A percentile compares a stretch with the other conserved stretches of the same genome.
Conservation (phyloP, 371 early-diverging fungal genomes). For the Circinella minor region DNA sequence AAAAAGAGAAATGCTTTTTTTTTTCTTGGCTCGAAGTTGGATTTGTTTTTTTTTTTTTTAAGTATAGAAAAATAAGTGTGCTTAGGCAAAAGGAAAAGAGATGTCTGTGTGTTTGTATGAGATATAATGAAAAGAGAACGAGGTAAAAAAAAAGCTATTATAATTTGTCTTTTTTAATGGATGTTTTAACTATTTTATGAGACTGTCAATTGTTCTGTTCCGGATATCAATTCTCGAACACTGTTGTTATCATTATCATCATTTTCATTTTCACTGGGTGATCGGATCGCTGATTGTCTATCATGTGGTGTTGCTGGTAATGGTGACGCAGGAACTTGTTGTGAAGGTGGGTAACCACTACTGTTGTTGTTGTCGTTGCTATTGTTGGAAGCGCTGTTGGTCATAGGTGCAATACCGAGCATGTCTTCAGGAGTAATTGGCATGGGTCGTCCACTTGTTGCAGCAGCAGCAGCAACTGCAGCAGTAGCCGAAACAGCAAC, state of each 20-base stretch:
- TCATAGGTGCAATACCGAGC: constrained; percentile 41
- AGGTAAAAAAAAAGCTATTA: not conserved
- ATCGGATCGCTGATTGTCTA: not conserved
- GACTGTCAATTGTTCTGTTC: constrained; percentile 17
- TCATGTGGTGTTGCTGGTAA: not conserved
- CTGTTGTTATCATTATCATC: not conserved
- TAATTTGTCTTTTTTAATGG: not conserved
- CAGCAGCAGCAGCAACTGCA: constrained; percentile 8
- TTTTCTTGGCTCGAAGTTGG: not conserved
- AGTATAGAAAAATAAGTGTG: not conserved
- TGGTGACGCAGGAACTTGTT: not conserved
- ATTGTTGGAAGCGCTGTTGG: not conserved
- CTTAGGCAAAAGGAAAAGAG: not conserved
- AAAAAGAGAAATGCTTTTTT: not conserved
- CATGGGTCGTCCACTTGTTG: constrained; percentile 25
- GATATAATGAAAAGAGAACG: not conserved
- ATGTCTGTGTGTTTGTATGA: not conserved
- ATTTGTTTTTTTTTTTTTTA: not conserved
- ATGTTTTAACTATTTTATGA: not conserved
- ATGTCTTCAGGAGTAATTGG: constrained; percentile 56
- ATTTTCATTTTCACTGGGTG: not conserved
- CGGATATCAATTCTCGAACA: constrained; percentile 19
- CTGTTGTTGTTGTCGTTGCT: not conserved
- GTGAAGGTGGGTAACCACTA: not conserved
- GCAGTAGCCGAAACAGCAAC: constrained; percentile 13